These are phyloP conservation scores for Haematococcus sp. DNA, from an alignment of 139 green algal species.

Conservation along the genomic window DNA sequence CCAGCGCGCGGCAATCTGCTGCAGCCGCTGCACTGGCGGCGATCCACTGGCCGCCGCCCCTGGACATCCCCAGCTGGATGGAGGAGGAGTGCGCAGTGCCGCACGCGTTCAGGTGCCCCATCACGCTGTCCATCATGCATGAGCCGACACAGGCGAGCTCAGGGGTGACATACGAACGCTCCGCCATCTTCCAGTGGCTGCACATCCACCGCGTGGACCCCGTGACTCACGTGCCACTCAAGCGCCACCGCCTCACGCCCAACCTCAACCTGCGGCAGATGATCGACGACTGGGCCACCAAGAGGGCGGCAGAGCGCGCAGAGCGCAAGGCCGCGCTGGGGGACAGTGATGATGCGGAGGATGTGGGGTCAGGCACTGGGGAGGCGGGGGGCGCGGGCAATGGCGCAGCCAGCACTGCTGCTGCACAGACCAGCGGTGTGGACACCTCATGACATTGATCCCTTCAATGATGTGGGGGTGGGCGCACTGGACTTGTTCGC, in stretches of 20 bases:
- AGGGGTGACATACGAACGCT: slow-evolving; percentile 27
- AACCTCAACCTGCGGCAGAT: slow-evolving; percentile 51
- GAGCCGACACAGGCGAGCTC: slow-evolving; percentile 41
- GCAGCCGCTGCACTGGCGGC: slow-evolving; percentile 8
- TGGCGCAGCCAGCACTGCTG: too few species aligned
- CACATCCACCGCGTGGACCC: slow-evolving; percentile 37
- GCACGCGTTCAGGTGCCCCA: slow-evolving; percentile 43
- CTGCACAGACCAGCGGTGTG: too few species aligned
- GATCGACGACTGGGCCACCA: slow-evolving; percentile 38
- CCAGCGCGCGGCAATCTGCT: slow-evolving; percentile 2
- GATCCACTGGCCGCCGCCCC: slow-evolving; percentile 46
- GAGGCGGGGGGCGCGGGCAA: too few species aligned
- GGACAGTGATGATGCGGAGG: too few species aligned
- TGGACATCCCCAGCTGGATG: slow-evolving; percentile 37
- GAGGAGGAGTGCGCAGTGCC: slow-evolving; percentile 39
- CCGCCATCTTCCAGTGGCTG: slow-evolving; percentile 42
- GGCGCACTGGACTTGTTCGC: too few species aligned
- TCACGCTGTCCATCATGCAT: slow-evolving; percentile 46
- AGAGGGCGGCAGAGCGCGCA: background rate
- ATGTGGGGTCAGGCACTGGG: too few species aligned
- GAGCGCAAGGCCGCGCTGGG: too few species aligned
- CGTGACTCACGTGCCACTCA: slow-evolving; percentile 25
- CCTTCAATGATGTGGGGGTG: too few species aligned
- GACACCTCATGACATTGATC: too few species aligned
- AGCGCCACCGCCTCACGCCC: slow-evolving; percentile 43